Evolutionary conservation across 208 protist species (phyloP).

Genomic region (Trypanosoma scelopori): DNA sequence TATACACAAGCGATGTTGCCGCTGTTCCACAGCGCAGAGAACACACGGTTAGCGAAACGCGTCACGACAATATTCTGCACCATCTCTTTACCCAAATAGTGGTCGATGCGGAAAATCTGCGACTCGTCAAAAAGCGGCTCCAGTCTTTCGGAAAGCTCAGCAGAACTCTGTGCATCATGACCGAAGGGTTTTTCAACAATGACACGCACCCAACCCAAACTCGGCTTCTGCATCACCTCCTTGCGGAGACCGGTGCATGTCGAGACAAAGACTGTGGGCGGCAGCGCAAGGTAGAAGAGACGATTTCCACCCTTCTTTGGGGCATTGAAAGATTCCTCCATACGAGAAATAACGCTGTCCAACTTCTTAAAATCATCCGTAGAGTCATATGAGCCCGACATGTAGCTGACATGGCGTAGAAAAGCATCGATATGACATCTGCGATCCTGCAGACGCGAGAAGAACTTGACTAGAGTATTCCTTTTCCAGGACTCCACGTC

Average conservation of each 20-base stretch:
- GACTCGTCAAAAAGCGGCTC: conserved; percentile 79
- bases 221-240: conserved; percentile 50
- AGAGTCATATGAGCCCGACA: conserved; percentile 76
- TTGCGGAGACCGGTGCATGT: conserved; percentile 56
- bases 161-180: conserved; percentile 74
- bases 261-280: conserved; percentile 75
- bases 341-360: conserved; percentile 44
- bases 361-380: conserved; percentile 72
- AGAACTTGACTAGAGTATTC: conserved; percentile 60
- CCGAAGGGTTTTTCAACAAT: conserved; percentile 95
- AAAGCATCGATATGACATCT: conserved; percentile 72
- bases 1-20: conserved; percentile 87
- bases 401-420: conserved; percentile 66
- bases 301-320: conserved; percentile 65
- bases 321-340: conserved; percentile 51
- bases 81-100: conserved; percentile 95
- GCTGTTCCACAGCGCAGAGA: conserved; percentile 89
- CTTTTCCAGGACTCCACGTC: conserved; percentile 72
- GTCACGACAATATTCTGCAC: conserved; percentile 93
- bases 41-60: conserved; percentile 92
- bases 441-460: conserved; percentile 41
- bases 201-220: conserved; percentile 73
- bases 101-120: conserved; percentile 94
- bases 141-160: conserved; percentile 72
- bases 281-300: conserved; percentile 92